A percentile compares a stretch with the other conserved stretches of the same genome.
Evolutionary conservation across 305 asterid genomes (phyloP).

Genomic region (Fraxinus xanthoxyloides): DNA sequence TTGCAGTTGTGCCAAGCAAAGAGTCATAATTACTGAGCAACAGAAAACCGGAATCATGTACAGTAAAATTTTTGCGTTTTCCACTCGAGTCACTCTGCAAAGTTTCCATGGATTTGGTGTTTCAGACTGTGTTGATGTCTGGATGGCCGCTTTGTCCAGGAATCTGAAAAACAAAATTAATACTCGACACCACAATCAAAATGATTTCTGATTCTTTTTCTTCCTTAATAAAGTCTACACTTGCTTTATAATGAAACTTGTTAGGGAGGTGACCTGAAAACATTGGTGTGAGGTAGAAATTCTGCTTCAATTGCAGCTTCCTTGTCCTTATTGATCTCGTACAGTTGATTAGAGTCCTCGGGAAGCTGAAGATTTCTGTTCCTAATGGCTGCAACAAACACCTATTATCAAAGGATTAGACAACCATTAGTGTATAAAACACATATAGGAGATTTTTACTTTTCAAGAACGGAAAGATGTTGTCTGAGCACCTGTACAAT

Average conservation of each 20-base stretch:
- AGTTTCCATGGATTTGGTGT: slow-evolving; percentile 49
- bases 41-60: slow-evolving; percentile 63
- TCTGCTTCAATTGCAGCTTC: slow-evolving; percentile 43
- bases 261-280: slow-evolving; percentile 39
- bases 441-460: neutral
- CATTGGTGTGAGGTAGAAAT: slow-evolving; percentile 51
- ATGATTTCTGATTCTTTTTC: neutral
- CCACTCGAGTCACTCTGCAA: slow-evolving; percentile 78
- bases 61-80: slow-evolving; percentile 68
- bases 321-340: slow-evolving; percentile 43
- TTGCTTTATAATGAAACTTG: neutral
- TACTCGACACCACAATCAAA: neutral
- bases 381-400: slow-evolving; percentile 54
- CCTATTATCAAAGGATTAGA: slow-evolving; percentile 30
- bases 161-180: slow-evolving; percentile 32
- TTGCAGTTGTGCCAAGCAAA: slow-evolving; percentile 76
- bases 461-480: neutral
- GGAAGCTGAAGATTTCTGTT: slow-evolving; percentile 62
- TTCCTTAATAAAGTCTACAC: neutral
- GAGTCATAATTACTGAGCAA: slow-evolving; percentile 73
- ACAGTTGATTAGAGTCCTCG: slow-evolving; percentile 38
- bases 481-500: slow-evolving; percentile 44
- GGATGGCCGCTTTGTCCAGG: slow-evolving; percentile 74
- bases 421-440: neutral
- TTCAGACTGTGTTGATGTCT: slow-evolving; percentile 22